Conservation (phyloP, 768 basidiomycete genomes). For the Butyriboletus loyo region DNA sequence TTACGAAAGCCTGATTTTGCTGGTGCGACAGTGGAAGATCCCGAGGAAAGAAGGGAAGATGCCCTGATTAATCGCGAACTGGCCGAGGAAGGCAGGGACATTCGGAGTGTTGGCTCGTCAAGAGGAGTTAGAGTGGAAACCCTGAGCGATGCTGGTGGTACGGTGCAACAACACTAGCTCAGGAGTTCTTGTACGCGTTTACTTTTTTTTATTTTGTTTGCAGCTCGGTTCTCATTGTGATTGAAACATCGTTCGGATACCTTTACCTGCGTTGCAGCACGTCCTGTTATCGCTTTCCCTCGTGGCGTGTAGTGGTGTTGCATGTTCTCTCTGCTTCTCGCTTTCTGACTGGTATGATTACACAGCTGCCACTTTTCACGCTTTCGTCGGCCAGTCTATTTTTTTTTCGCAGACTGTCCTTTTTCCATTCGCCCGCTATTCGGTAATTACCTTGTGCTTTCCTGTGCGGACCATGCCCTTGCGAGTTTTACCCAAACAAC, state of each 20-base stretch:
- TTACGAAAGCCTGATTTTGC: conserved; percentile 88
- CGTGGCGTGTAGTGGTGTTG: conserved; percentile 30
- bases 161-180: conserved; percentile 44
- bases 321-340: conserved; percentile 27
- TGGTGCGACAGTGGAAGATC: conserved; percentile 63
- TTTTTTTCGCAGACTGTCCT: conserved; percentile 22
- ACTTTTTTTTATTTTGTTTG: conserved; percentile 37
- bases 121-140: conserved; percentile 79
- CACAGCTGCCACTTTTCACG: conserved; percentile 27
- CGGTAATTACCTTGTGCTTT: conserved; percentile 30
- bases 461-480: conserved; percentile 18
- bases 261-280: conserved; percentile 26
- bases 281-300: conserved; percentile 29
- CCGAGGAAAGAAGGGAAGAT: conserved; percentile 41
- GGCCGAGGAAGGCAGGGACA: conserved; percentile 87
- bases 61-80: conserved; percentile 62
- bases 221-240: conserved; percentile 33
- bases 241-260: conserved; percentile 35
- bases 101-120: conserved; percentile 77
- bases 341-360: conserved; percentile 30
- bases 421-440: conserved; percentile 24
- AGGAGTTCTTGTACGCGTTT: conserved; percentile 33
- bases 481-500: conserved; percentile 16
- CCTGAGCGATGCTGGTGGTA: conserved; percentile 51
- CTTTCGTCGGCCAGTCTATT: conserved; percentile 23